phyloP scores from a whole-genome alignment of 306 rosid genomes.

The Luffa acutangula region DNA sequence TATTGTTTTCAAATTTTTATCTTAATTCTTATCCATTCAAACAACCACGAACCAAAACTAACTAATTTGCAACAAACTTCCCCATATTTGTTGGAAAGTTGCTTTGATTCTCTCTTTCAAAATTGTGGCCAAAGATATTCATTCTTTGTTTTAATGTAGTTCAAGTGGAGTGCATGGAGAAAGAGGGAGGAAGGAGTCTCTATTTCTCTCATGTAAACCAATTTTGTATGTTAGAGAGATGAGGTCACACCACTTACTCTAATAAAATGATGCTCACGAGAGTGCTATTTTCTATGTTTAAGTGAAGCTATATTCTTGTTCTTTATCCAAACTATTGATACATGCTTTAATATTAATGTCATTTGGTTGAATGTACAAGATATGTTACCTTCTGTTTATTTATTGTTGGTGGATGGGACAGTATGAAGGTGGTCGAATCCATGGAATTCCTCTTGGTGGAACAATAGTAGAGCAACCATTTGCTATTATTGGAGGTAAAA shows the following conservation, averaged over 20 bases:
- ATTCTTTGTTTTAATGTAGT: neutral
- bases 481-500: constrained; percentile 80
- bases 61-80: neutral
- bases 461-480: constrained; percentile 81
- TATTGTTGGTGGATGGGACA: constrained; percentile 97
- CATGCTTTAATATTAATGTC: neutral
- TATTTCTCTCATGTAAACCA: neutral
- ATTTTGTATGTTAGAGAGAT: neutral
- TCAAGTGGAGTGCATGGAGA: neutral
- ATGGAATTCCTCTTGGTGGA: constrained; percentile 86
- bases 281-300: neutral
- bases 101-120: neutral
- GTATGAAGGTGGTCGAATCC: constrained; percentile 85
- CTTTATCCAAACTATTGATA: neutral
- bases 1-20: neutral
- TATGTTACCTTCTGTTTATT: constrained; percentile 62
- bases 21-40: neutral
- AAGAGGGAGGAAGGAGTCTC: neutral
- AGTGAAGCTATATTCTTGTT: neutral
- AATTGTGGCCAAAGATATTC: neutral
- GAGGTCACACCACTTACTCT: neutral
- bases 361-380: constrained; percentile 43
- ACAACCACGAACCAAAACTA: neutral
- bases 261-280: neutral
- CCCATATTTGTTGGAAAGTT: neutral